Evolutionary conservation across 2,329 filamentous ascomycete species (phyloP).

Genomic region (Monosporascus sp.): DNA sequence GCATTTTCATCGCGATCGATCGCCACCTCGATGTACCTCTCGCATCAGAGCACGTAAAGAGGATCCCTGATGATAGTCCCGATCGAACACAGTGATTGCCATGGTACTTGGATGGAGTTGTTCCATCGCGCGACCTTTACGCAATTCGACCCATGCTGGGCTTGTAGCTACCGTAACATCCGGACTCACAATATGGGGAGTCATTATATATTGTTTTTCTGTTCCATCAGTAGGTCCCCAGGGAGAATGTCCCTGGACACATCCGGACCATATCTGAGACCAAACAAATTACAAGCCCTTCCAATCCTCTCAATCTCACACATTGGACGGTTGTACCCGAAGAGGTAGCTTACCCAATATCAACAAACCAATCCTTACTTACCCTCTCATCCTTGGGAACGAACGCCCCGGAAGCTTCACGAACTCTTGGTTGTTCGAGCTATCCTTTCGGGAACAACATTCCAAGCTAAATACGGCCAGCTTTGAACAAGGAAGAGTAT

Average conservation of each 20-base stretch:
- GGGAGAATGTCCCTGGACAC: background rate
- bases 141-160: constrained; percentile 5
- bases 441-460: background rate
- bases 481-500: background rate
- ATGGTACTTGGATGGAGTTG: constrained; percentile 8
- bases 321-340: background rate
- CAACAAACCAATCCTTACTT: too few species aligned
- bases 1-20: constrained; percentile 21
- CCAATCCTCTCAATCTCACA: background rate
- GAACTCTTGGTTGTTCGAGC: background rate
- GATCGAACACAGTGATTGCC: constrained; percentile 8
- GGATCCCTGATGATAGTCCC: constrained; percentile 13
- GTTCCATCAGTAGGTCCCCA: background rate
- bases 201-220: background rate
- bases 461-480: background rate
- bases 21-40: constrained; percentile 16
- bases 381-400: too few species aligned
- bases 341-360: too few species aligned
- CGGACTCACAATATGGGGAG: constrained; percentile 10
- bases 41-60: constrained; percentile 16
- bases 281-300: background rate
- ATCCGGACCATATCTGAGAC: background rate
- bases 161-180: constrained; percentile 8
- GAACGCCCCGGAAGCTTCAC: too few species aligned
- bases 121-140: constrained; percentile 5